These are phyloP conservation scores for Rhizopus sp. DNA, from an alignment of 371 early-diverging fungal genomes.

Conservation along the genomic window DNA sequence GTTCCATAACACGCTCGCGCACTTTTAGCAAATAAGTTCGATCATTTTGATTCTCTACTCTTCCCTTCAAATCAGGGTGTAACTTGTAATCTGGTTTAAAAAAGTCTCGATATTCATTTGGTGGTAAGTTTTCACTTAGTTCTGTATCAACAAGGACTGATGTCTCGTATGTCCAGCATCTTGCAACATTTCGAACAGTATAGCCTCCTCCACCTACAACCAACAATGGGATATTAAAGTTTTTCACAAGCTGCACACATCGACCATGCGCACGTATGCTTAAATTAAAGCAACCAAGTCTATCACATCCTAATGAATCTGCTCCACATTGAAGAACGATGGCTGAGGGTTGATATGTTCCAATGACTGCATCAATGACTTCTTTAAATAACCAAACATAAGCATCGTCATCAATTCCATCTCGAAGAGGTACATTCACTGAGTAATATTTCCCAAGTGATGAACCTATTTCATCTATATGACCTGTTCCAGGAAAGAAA, in stretches of 20 bases:
- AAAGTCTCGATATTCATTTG: conserved; percentile 74
- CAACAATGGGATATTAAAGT: conserved; percentile 79
- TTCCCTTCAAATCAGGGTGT: conserved; percentile 76
- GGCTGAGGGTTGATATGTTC: conserved; percentile 79
- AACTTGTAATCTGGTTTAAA: conserved; percentile 88
- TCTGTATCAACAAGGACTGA: conserved; percentile 78
- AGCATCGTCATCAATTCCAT: conserved; percentile 88
- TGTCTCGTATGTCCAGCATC: conserved; percentile 96
- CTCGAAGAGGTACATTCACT: conserved; percentile 90
- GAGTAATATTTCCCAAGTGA: conserved; percentile 80
- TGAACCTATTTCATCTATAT: conserved; percentile 76
- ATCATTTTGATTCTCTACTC: conserved; percentile 91
- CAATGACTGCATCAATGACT: conserved; percentile 78
- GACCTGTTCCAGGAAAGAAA: conserved; percentile 95
- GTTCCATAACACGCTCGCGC: conserved; percentile 83
- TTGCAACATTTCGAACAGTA: conserved; percentile 90
- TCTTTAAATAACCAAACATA: conserved; percentile 86
- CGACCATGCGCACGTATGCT: conserved; percentile 89
- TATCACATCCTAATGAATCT: conserved; percentile 91
- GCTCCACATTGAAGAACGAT: conserved; percentile 97
- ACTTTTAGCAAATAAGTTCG: conserved; percentile 80
- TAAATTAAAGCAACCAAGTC: conserved; percentile 90
- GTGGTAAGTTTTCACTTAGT: conserved; percentile 75
- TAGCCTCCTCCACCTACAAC: conserved; percentile 97
- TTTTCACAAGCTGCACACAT: conserved; percentile 86